Conservation (phyloP, 345 rosid genomes). For the Boechera stricta region DNA sequence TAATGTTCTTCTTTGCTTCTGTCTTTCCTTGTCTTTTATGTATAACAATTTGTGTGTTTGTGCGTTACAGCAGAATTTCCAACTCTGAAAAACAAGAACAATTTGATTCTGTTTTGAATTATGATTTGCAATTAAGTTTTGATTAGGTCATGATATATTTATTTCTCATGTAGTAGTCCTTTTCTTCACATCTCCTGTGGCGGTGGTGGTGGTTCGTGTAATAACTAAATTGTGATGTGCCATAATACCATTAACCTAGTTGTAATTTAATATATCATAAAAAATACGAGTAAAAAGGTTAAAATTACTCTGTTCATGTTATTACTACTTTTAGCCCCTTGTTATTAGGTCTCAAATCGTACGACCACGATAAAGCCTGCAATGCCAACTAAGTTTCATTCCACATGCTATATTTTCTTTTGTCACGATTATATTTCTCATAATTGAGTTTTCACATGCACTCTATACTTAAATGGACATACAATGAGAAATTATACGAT, state of each 20-base stretch:
- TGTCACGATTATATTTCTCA: conserved; percentile 23
- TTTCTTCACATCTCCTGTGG: conserved; percentile 3
- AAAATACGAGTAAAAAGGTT: neutral
- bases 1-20: conserved; percentile 1
- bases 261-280: conserved; percentile 13
- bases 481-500: neutral
- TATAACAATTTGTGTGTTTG: neutral
- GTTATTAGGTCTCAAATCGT: neutral
- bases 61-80: conserved; percentile 16
- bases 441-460: conserved; percentile 45
- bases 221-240: conserved; percentile 2
- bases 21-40: conserved; percentile 20
- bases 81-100: neutral
- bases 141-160: neutral
- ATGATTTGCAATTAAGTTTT: neutral
- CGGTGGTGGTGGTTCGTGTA: conserved; percentile 26
- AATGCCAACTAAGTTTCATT: conserved; percentile 26
- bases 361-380: conserved; percentile 30
- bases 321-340: neutral
- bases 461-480: conserved; percentile 7
- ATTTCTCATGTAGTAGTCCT: conserved; percentile 5
- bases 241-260: neutral
- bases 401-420: conserved; percentile 35
- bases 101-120: neutral
- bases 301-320: conserved; percentile 1